Conservation (phyloP, 805 yeast genomes). For the Debaryomyces prosopidis region DNA sequence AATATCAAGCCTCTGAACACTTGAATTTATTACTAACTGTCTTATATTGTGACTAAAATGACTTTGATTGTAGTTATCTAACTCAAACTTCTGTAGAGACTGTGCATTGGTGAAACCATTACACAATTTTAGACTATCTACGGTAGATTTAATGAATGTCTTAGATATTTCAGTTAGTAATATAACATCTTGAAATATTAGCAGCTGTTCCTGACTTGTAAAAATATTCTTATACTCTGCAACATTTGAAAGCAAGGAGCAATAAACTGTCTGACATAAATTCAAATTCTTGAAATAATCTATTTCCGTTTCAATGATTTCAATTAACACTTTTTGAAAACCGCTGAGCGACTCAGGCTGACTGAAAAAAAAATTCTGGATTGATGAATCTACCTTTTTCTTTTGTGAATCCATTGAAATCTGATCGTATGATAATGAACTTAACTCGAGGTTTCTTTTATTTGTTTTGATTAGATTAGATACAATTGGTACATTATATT, state of each 20-base stretch:
- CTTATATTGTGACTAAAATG: background rate
- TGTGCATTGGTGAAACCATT: constrained; percentile 3
- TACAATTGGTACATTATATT: background rate
- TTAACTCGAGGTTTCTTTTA: constrained; percentile 5
- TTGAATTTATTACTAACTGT: constrained; percentile 7
- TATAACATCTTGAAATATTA: constrained; percentile 45
- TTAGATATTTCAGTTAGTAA: constrained; percentile 34
- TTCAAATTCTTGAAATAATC: constrained; percentile 28
- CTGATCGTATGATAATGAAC: background rate
- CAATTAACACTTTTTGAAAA: constrained; percentile 13
- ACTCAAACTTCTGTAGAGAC: constrained; percentile 3
- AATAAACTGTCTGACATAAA: constrained; percentile 28
- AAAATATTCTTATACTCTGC: constrained; percentile 28
- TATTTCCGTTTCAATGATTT: constrained; percentile 33
- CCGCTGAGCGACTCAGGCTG: constrained; percentile 3
- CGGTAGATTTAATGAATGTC: constrained; percentile 7
- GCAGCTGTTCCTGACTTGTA: constrained; percentile 31
- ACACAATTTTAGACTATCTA: constrained; percentile 5
- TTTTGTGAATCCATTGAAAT: background rate
- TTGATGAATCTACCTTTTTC: constrained; percentile 39
- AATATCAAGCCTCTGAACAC: constrained; percentile 7
- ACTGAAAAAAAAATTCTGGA: constrained; percentile 18
- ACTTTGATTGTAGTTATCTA: background rate
- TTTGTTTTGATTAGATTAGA: background rate
- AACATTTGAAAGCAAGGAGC: constrained; percentile 28